A percentile compares a stretch with the other conserved stretches of the same genome.
Evolutionary conservation across 2,329 filamentous ascomycete species (phyloP).

Genomic region (Trichoderma polysporum): DNA sequence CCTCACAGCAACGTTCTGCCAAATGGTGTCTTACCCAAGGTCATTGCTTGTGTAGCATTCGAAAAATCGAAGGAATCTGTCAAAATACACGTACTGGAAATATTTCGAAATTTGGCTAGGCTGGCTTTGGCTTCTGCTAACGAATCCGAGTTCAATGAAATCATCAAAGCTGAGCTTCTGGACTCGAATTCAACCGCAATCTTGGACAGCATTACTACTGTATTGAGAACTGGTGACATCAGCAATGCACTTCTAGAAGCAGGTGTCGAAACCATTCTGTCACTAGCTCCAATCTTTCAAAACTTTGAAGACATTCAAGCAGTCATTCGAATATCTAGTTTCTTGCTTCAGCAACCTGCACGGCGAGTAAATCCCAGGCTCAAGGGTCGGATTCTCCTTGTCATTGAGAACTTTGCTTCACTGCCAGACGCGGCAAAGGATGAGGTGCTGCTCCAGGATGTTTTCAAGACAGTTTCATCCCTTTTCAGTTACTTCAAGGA

Average conservation of each 20-base stretch:
- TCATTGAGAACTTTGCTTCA: slow-evolving; percentile 77
- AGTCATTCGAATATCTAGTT: slow-evolving; percentile 76
- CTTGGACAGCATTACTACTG: slow-evolving; percentile 64
- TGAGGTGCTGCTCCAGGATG: slow-evolving; percentile 54
- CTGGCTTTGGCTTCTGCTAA: slow-evolving; percentile 55
- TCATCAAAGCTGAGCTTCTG: slow-evolving; percentile 57
- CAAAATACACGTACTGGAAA: slow-evolving; percentile 74
- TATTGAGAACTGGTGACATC: slow-evolving; percentile 61
- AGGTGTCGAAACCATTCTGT: slow-evolving; percentile 76
- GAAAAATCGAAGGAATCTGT: slow-evolving; percentile 82
- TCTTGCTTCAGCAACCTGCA: slow-evolving; percentile 80
- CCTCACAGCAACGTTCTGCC: slow-evolving; percentile 45
- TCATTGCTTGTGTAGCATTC: slow-evolving; percentile 70
- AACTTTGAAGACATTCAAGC: slow-evolving; percentile 69
- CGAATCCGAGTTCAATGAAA: slow-evolving; percentile 57
- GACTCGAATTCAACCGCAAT: slow-evolving; percentile 59
- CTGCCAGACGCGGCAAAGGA: slow-evolving; percentile 49
- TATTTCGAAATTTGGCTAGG: slow-evolving; percentile 68
- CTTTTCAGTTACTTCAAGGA: slow-evolving; percentile 92
- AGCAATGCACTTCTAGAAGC: slow-evolving; percentile 75
- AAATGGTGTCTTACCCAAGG: slow-evolving; percentile 63
- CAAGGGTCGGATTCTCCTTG: slow-evolving; percentile 76
- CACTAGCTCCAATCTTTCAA: slow-evolving; percentile 69
- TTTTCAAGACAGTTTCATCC: slow-evolving; percentile 73
- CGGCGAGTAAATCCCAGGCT: slow-evolving; percentile 78